Conservation (phyloP, 2,329 filamentous ascomycete species). For the Aspergillus ibericus region DNA sequence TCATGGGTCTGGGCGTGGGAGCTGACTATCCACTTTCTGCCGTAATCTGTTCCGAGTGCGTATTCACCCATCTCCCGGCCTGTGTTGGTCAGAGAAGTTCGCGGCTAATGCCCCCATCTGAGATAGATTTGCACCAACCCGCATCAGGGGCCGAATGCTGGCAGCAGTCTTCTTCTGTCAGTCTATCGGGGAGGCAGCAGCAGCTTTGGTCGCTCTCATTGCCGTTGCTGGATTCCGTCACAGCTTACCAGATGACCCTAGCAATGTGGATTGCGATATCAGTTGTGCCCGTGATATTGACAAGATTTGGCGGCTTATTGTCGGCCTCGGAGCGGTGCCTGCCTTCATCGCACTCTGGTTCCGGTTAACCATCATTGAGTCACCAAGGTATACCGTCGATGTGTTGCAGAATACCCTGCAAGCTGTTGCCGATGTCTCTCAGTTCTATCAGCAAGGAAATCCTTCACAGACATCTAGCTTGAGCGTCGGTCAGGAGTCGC, state of each 20-base stretch:
- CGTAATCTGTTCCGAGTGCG: constrained; percentile 60
- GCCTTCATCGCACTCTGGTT: constrained; percentile 64
- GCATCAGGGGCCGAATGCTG: constrained; percentile 73
- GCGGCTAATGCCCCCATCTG: background rate
- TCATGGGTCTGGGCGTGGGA: constrained; percentile 56
- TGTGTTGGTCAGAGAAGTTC: background rate
- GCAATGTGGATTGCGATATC: constrained; percentile 55
- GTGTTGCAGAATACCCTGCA: constrained; percentile 37
- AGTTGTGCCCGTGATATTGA: constrained; percentile 48
- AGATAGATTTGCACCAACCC: constrained; percentile 41
- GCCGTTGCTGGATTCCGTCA: constrained; percentile 63
- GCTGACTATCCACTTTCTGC: constrained; percentile 66
- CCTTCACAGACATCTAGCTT: background rate
- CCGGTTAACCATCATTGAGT: constrained; percentile 64
- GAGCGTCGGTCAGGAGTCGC: constrained; percentile 4
- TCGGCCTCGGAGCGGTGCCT: constrained; percentile 61
- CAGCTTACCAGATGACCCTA: constrained; percentile 31
- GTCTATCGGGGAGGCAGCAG: constrained; percentile 73
- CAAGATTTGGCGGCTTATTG: constrained; percentile 63
- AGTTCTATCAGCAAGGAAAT: constrained; percentile 9
- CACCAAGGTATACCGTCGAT: constrained; percentile 62
- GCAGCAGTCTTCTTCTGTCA: constrained; percentile 82
- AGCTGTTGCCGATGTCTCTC: constrained; percentile 14
- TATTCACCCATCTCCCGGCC: too few species aligned
- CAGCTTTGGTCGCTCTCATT: constrained; percentile 73